phyloP scores from a whole-genome alignment of 306 rosid genomes.

The Carpinus fangiana region DNA sequence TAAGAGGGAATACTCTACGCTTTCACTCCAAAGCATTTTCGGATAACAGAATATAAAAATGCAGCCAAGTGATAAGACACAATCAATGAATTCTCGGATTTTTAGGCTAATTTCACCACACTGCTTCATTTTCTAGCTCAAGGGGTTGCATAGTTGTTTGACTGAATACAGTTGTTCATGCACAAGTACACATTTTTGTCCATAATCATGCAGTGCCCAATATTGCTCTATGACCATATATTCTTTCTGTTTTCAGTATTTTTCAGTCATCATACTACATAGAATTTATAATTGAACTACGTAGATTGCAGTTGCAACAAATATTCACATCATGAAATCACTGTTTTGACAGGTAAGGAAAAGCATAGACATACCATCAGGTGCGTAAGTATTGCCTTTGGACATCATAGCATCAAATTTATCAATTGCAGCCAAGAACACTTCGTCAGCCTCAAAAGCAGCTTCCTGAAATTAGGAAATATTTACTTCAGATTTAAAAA shows the following conservation, averaged over 20 bases:
- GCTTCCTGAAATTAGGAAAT: slow-evolving; percentile 62
- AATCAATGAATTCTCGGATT: background rate
- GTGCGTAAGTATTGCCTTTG: slow-evolving; percentile 78
- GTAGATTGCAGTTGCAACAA: slow-evolving; percentile 18
- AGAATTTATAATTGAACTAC: background rate
- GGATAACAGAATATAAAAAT: background rate
- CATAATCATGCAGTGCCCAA: background rate
- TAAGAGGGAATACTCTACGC: background rate
- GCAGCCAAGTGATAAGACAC: background rate
- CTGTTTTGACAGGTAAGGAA: background rate
- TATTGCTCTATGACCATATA: too few relatives aligned
- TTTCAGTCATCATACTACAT: background rate
- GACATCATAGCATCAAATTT: slow-evolving; percentile 93
- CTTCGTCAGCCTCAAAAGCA: slow-evolving; percentile 87
- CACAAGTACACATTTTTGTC: background rate
- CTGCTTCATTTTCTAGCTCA: slow-evolving; percentile 1
- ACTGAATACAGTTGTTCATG: background rate
- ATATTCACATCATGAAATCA: slow-evolving; percentile 1
- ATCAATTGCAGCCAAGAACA: slow-evolving; percentile 95
- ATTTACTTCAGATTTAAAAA: slow-evolving; percentile 18
- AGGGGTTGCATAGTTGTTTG: background rate
- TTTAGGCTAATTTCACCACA: background rate
- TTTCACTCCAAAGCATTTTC: background rate
- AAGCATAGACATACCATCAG: slow-evolving; percentile 63
- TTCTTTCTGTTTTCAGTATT: background rate